These are phyloP conservation scores for Trichoderma gracile DNA, from an alignment of 2,329 filamentous ascomycete genomes.

Conservation along the genomic window DNA sequence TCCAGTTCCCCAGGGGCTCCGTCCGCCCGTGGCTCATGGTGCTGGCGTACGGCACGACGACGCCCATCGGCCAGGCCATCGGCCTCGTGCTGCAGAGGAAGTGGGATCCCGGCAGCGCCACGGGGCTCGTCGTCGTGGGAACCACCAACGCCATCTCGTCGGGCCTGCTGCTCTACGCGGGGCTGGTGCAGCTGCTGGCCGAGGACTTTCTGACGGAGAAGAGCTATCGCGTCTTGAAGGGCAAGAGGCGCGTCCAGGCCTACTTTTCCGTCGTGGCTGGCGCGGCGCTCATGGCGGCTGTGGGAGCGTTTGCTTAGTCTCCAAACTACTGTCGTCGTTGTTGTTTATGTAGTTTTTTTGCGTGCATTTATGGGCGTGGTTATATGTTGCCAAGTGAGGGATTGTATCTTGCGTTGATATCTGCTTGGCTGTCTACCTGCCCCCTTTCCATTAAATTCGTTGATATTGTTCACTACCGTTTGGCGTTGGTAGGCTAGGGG, in stretches of 20 bases:
- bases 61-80: slow-evolving; percentile 80
- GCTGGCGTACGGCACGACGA: slow-evolving; percentile 72
- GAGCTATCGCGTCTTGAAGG: slow-evolving; percentile 67
- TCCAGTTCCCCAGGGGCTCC: slow-evolving; percentile 74
- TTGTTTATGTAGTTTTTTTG: not conserved
- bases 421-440: not conserved
- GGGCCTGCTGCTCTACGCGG: slow-evolving; percentile 78
- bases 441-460: not conserved
- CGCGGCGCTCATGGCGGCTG: slow-evolving; percentile 67
- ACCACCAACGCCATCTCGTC: slow-evolving; percentile 86
- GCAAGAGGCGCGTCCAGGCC: slow-evolving; percentile 61
- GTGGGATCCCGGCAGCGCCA: slow-evolving; percentile 76
- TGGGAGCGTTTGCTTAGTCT: slow-evolving; percentile 67
- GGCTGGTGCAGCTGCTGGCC: slow-evolving; percentile 78
- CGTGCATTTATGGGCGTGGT: not conserved
- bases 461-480: not conserved
- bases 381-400: not conserved
- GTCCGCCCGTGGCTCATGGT: slow-evolving; percentile 82
- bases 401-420: not conserved
- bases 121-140: slow-evolving; percentile 77
- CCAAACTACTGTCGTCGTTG: too few species aligned
- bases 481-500: slow-evolving; percentile 19
- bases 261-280: slow-evolving; percentile 65
- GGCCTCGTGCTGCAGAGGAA: slow-evolving; percentile 75
- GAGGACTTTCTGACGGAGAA: slow-evolving; percentile 81